Conservation (phyloP, 495 filamentous ascomycete species). For the Xylaria cubensis region DNA sequence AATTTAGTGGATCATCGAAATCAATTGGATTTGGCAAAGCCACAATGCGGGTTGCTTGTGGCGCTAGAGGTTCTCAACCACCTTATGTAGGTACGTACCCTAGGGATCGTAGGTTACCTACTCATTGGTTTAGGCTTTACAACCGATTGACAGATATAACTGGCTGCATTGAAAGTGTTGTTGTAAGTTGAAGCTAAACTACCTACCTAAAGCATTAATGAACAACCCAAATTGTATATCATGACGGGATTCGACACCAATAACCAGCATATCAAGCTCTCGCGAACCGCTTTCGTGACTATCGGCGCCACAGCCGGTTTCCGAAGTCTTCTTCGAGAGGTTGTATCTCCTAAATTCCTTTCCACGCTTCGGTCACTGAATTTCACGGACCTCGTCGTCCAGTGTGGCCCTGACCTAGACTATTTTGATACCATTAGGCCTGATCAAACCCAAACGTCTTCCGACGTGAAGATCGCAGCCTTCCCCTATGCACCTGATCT, state of each 20-base stretch:
- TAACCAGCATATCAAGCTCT: background rate
- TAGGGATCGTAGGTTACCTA: background rate
- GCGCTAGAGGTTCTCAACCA: background rate
- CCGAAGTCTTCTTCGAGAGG: conserved; percentile 67
- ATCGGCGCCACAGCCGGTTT: conserved; percentile 92
- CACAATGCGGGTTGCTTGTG: background rate
- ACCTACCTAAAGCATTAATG: background rate
- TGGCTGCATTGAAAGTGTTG: background rate
- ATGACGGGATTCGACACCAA: background rate
- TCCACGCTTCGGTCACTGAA: conserved; percentile 54
- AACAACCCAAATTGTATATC: background rate
- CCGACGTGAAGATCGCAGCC: conserved; percentile 28
- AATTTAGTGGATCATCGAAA: conserved; percentile 25
- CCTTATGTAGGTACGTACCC: no score
- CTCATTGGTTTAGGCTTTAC: conserved; percentile 1
- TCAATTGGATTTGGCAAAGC: conserved; percentile 1
- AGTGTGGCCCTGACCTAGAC: conserved; percentile 69
- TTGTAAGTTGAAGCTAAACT: background rate
- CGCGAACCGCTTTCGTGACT: conserved; percentile 68
- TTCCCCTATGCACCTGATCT: conserved; percentile 33
- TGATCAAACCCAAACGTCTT: conserved; percentile 16
- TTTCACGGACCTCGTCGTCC: conserved; percentile 74
- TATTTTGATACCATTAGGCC: conserved; percentile 35
- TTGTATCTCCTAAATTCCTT: conserved; percentile 68
- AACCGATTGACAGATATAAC: background rate